phyloP scores from a whole-genome alignment of 306 rosid species.

The Hippophae rhamnoides region DNA sequence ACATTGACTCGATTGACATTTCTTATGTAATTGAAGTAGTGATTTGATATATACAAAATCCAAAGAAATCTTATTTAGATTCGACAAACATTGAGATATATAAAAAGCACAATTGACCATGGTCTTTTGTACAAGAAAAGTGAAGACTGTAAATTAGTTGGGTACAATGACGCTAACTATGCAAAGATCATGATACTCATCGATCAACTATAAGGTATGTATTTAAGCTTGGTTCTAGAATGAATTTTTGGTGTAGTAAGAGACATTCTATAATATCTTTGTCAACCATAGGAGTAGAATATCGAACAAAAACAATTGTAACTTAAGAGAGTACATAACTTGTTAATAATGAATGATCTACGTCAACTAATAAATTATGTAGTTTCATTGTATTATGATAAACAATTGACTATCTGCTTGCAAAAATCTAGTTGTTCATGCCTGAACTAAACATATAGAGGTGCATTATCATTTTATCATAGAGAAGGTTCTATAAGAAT shows the following conservation, averaged over 20 bases:
- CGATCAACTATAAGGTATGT: not conserved
- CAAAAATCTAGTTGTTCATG: no score
- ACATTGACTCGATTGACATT: not conserved
- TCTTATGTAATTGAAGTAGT: not conserved
- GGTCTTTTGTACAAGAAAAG: slow-evolving; percentile 6
- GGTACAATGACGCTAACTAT: slow-evolving; percentile 8
- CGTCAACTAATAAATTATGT: not conserved
- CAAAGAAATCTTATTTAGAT: slow-evolving; percentile 7
- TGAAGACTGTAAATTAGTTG: not conserved
- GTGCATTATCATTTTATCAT: no score
- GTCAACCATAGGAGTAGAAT: not conserved
- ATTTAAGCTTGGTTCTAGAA: slow-evolving; percentile 1
- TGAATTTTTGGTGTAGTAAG: slow-evolving; percentile 12
- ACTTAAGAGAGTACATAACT: slow-evolving; percentile 1
- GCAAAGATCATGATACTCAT: slow-evolving; percentile 1
- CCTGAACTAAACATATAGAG: no score
- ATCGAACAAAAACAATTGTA: not conserved
- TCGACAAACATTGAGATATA: slow-evolving; percentile 1
- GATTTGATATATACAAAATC: not conserved
- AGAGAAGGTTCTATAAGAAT: no score
- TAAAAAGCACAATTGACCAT: not conserved
- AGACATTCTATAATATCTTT: slow-evolving; percentile 6
- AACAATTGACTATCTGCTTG: not conserved
- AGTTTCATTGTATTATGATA: not conserved
- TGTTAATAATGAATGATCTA: not conserved